A percentile compares a stretch with the other conserved stretches of the same genome.
Conservation (phyloP, 139 green algal species). For the Nannochloris sp. region DNA sequence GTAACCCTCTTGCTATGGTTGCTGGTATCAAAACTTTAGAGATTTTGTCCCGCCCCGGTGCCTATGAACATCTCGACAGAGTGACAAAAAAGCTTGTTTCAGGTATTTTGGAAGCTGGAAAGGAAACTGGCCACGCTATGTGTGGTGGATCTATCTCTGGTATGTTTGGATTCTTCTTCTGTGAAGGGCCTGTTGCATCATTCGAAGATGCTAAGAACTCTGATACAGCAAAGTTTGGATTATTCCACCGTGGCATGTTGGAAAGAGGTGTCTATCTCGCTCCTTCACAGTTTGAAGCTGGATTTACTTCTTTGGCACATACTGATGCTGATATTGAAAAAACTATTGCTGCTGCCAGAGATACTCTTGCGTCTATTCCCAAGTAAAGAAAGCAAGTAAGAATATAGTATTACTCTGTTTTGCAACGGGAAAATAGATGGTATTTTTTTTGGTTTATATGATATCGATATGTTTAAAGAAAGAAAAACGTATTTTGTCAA, state of each 20-base stretch:
- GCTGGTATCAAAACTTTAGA: conserved; percentile 98
- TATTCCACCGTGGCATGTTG: conserved; percentile 96
- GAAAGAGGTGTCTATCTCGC: conserved; percentile 97
- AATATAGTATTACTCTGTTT: too few relatives aligned
- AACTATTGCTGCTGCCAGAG: conserved; percentile 84
- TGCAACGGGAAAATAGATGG: background rate
- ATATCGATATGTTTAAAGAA: background rate
- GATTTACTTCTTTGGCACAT: conserved; percentile 93
- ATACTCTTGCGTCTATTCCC: conserved; percentile 5
- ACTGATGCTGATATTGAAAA: conserved; percentile 89
- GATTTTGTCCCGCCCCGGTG: conserved; percentile 80
- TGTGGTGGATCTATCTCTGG: conserved; percentile 84
- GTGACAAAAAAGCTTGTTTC: conserved; percentile 81
- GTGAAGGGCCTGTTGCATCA: conserved; percentile 74
- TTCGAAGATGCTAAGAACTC: conserved; percentile 82
- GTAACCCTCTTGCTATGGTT: conserved; percentile 98
- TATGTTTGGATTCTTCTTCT: conserved; percentile 99
- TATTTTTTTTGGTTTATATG: background rate
- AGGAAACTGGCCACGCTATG: conserved; percentile 81
- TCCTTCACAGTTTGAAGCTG: conserved; percentile 85
- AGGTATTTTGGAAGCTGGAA: conserved; percentile 79
- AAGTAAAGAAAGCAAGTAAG: background rate
- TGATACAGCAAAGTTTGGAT: conserved; percentile 93
- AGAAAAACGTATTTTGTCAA: background rate
- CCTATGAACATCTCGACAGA: conserved; percentile 93